These are phyloP conservation scores for Coemansia sp. DNA, from an alignment of 192 early-diverging fungal genomes.

Conservation along the genomic window DNA sequence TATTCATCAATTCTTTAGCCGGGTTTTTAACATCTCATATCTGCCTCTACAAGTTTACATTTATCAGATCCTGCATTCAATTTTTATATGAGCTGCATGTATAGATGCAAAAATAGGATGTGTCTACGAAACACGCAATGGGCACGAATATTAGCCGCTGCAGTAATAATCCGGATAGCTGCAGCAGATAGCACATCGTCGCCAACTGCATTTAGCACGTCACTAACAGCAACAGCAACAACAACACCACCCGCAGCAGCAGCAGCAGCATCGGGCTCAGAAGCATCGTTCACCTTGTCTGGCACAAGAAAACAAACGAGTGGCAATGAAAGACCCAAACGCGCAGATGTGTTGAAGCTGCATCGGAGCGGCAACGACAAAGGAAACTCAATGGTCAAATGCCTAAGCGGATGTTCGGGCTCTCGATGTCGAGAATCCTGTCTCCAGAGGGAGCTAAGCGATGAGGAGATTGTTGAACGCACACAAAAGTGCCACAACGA, in stretches of 20 bases:
- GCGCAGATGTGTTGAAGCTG: not conserved
- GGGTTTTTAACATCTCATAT: not conserved
- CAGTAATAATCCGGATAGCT: not conserved
- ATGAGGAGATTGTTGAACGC: conserved; percentile 38
- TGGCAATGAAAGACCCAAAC: not conserved
- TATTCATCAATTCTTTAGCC: not conserved
- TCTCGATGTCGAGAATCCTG: conserved; percentile 19
- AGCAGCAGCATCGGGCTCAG: not conserved
- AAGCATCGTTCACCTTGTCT: not conserved
- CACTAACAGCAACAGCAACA: not conserved
- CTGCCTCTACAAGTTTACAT: not conserved
- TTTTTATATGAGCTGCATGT: not conserved
- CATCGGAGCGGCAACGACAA: not conserved
- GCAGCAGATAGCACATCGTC: not conserved
- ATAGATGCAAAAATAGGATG: not conserved
- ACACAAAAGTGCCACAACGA: conserved; percentile 42
- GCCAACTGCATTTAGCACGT: not conserved
- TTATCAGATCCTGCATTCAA: not conserved
- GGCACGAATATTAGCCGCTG: not conserved
- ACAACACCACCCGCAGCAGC: not conserved
- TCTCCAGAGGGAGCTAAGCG: not conserved
- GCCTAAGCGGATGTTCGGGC: conserved; percentile 3
- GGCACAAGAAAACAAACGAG: not conserved
- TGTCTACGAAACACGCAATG: not conserved
- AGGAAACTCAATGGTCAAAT: not conserved